These are phyloP conservation scores for Globisporangium uncinulatum DNA, from an alignment of 352 stramenopile species.

Conservation along the genomic window DNA sequence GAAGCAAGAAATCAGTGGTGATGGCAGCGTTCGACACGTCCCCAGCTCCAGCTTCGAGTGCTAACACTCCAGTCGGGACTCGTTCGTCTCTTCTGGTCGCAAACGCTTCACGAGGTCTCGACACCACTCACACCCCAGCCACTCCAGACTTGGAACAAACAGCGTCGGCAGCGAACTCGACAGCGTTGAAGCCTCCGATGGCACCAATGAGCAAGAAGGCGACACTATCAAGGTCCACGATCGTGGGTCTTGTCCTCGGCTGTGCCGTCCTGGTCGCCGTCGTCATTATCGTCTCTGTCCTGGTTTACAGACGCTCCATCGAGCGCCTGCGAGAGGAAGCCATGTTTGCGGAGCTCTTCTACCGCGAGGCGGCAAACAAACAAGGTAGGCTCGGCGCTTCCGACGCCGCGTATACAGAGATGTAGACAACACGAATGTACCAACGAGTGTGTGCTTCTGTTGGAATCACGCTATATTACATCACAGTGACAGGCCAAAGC, in stretches of 20 bases:
- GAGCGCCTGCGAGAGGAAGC: slow-evolving; percentile 3
- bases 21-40: too few relatives aligned
- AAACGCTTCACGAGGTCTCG: too few relatives aligned
- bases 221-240: background rate
- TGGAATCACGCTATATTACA: background rate
- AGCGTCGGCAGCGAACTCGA: background rate
- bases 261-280: background rate
- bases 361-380: background rate
- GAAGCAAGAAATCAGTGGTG: too few relatives aligned
- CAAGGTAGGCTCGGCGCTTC: background rate
- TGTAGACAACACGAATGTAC: slow-evolving; percentile 1
- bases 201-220: background rate
- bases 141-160: background rate
- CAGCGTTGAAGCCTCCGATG: background rate
- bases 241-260: slow-evolving; percentile 1
- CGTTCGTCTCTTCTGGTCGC: too few relatives aligned
- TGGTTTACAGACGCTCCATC: slow-evolving; percentile 3
- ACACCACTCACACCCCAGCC: background rate
- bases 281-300: background rate
- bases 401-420: slow-evolving; percentile 3
- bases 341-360: slow-evolving; percentile 6
- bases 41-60: too few relatives aligned
- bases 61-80: too few relatives aligned
- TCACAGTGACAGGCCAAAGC: background rate
- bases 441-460: background rate